Evolutionary conservation across 805 yeast genomes (phyloP).

Genomic region (Saccharomyces kudriavzevii): DNA sequence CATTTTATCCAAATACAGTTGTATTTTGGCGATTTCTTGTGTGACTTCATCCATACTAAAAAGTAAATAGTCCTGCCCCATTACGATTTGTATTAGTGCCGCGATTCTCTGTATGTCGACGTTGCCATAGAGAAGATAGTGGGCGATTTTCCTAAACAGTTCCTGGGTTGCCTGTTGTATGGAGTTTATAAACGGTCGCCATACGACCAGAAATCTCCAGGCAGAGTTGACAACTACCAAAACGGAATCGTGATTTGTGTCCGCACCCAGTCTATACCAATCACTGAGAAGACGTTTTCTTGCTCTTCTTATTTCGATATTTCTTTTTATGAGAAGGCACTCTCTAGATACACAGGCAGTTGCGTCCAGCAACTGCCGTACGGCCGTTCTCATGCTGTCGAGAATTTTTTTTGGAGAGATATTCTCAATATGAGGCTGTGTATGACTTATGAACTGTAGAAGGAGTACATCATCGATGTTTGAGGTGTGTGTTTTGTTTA

Average conservation of each 20-base stretch:
- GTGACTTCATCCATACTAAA: too few relatives aligned
- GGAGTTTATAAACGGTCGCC: constrained; percentile 33
- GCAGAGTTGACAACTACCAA: constrained; percentile 62
- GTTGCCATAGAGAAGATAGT: not conserved
- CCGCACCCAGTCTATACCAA: constrained; percentile 72
- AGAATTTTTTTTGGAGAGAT: not conserved
- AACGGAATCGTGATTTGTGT: constrained; percentile 67
- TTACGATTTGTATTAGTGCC: too few relatives aligned
- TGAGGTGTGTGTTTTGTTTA: not conserved
- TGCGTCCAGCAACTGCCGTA: constrained; percentile 39
- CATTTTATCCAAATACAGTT: too few relatives aligned
- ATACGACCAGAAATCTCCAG: constrained; percentile 52
- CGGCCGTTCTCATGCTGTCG: not conserved
- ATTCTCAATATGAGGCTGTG: not conserved
- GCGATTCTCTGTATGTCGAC: not conserved
- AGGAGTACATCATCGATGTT: not conserved
- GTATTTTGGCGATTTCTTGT: too few relatives aligned
- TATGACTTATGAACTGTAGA: not conserved
- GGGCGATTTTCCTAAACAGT: constrained; percentile 28
- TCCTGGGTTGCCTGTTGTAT: constrained; percentile 44
- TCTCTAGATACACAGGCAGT: constrained; percentile 73
- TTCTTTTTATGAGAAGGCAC: constrained; percentile 56
- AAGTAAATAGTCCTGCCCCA: too few relatives aligned
- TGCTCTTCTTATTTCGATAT: constrained; percentile 51
- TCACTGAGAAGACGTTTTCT: constrained; percentile 67